A percentile compares a stretch with the other conserved stretches of the same genome.
These are phyloP conservation scores for Puya raimondii DNA, from an alignment of 176 grass and related monocot genomes.

Conservation along the genomic window DNA sequence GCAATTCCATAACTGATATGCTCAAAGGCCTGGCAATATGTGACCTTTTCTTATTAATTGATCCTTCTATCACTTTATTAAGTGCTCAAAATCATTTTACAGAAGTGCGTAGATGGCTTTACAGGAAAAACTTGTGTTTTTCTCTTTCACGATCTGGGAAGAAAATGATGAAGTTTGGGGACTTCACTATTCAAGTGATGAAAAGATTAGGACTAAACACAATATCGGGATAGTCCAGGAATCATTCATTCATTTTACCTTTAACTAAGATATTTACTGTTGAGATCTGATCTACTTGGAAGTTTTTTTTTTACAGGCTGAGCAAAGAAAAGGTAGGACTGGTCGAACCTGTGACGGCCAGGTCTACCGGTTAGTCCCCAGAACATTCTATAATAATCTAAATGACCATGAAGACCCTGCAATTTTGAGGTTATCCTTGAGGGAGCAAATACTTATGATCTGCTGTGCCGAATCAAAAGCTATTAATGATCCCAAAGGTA, in stretches of 20 bases:
- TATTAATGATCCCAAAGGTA: slow-evolving; percentile 83
- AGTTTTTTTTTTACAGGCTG: slow-evolving; percentile 41
- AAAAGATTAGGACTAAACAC: too few species aligned
- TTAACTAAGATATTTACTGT: not conserved
- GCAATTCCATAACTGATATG: not conserved
- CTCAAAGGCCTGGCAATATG: too few species aligned
- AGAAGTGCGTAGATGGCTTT: too few species aligned
- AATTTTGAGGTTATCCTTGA: slow-evolving; percentile 83
- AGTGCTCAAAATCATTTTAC: too few species aligned
- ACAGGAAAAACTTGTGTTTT: too few species aligned
- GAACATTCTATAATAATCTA: slow-evolving; percentile 64
- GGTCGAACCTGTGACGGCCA: slow-evolving; percentile 83
- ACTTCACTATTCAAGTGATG: too few species aligned
- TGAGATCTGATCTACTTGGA: not conserved
- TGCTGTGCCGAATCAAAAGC: slow-evolving; percentile 71
- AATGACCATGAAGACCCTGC: slow-evolving; percentile 76
- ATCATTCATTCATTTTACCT: too few species aligned
- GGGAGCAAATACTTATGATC: slow-evolving; percentile 78
- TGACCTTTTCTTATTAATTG: too few species aligned
- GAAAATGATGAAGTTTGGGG: too few species aligned
- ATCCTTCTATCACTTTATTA: not conserved
- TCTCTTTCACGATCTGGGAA: too few species aligned
- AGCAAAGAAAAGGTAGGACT: slow-evolving; percentile 90
- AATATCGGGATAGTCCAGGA: too few species aligned
- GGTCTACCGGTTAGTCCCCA: slow-evolving; percentile 62